These are phyloP conservation scores for Yamadazyma membranifaciens DNA, from an alignment of 1,139 yeast species.

Conservation along the genomic window DNA sequence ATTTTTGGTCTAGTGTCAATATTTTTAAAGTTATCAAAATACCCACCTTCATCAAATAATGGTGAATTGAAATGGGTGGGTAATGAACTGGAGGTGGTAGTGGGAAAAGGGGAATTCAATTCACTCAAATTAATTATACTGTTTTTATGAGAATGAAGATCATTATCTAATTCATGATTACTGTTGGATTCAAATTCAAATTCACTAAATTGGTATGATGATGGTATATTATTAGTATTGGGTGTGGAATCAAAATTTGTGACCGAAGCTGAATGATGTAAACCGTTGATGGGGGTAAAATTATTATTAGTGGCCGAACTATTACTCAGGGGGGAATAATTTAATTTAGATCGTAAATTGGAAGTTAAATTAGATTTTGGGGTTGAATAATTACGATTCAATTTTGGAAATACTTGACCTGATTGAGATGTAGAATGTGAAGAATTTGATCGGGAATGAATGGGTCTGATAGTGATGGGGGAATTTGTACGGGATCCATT, in stretches of 20 bases:
- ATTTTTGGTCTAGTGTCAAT: conserved; percentile 13
- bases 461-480: background rate
- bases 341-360: conserved; percentile 1
- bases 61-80: conserved; percentile 16
- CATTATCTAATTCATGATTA: conserved; percentile 4
- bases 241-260: background rate
- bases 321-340: conserved; percentile 2
- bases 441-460: conserved; percentile 4
- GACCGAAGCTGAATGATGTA: background rate
- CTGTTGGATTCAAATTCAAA: conserved; percentile 7
- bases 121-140: conserved; percentile 14
- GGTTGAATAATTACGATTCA: conserved; percentile 1
- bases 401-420: conserved; percentile 1
- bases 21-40: conserved; percentile 13
- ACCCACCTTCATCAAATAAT: conserved; percentile 13
- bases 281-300: background rate
- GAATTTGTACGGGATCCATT: background rate
- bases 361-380: conserved; percentile 6
- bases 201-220: conserved; percentile 7
- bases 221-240: conserved; percentile 3
- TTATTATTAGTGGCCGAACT: background rate
- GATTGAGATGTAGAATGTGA: conserved; percentile 1
- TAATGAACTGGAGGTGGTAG: conserved; percentile 11
- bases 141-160: conserved; percentile 15
- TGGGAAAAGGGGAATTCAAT: conserved; percentile 1